Percentiles rank a stretch among this genome's conserved stretches.
These are phyloP conservation scores for Bipolaris cookei DNA, from an alignment of 2,329 filamentous ascomycete species.

Conservation along the genomic window DNA sequence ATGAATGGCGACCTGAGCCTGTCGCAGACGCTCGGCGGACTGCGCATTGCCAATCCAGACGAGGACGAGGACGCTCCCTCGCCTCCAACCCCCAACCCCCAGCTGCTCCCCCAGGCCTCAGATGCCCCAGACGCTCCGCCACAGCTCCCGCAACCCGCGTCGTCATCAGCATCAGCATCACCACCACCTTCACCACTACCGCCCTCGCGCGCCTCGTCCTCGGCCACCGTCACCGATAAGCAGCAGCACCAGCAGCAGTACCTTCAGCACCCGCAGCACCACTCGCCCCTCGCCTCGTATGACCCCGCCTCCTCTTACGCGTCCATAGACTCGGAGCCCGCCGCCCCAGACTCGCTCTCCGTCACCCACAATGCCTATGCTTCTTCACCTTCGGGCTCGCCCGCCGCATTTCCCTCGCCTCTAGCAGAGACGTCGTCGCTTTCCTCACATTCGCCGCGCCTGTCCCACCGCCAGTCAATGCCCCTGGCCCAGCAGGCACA, in stretches of 20 bases:
- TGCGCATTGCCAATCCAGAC: conserved; percentile 97
- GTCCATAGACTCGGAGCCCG: conserved; percentile 34
- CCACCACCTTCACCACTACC: neutral
- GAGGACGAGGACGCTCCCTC: conserved; percentile 59
- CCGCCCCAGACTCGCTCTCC: conserved; percentile 44
- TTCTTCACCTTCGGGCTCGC: conserved; percentile 33
- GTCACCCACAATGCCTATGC: conserved; percentile 52
- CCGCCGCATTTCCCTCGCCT: conserved; percentile 35
- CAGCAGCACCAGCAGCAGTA: conserved; percentile 16
- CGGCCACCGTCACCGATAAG: conserved; percentile 49
- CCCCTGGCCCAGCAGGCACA: conserved; percentile 52
- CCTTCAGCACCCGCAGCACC: conserved; percentile 25
- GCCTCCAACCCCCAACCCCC: neutral
- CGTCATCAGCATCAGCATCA: conserved; percentile 25
- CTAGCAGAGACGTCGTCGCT: conserved; percentile 35
- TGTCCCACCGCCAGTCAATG: conserved; percentile 54
- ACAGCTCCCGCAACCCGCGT: conserved; percentile 7
- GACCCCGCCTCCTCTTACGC: conserved; percentile 23
- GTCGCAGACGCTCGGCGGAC: conserved; percentile 87
- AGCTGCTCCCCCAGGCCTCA: conserved; percentile 18
- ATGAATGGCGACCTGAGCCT: conserved; percentile 96
- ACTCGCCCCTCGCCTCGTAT: conserved; percentile 14
- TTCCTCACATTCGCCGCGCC: conserved; percentile 41
- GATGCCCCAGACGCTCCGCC: conserved; percentile 26
- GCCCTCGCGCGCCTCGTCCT: conserved; percentile 42